These are phyloP conservation scores for Alternaria brassicicola DNA, from an alignment of 2,329 filamentous ascomycete species.

Conservation along the genomic window DNA sequence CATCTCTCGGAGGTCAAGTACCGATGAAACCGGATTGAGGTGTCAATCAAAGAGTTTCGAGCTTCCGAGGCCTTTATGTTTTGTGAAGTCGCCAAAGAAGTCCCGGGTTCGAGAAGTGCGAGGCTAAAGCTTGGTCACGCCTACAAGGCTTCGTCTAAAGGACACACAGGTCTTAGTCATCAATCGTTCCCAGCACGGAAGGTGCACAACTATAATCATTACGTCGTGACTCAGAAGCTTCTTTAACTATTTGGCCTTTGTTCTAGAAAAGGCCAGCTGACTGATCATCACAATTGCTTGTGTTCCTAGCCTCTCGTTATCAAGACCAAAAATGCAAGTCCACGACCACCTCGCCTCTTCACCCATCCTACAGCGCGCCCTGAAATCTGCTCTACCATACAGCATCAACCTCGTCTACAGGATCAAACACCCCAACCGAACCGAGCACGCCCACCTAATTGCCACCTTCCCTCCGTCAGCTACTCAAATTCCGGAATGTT, in stretches of 20 bases:
- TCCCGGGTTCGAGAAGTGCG: not conserved
- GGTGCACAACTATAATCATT: not conserved
- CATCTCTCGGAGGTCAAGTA: too few relatives aligned
- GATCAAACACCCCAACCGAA: conserved; percentile 62
- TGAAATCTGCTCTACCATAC: conserved; percentile 61
- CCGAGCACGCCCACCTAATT: conserved; percentile 42
- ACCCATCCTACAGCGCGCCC: conserved; percentile 57
- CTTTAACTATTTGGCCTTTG: not conserved
- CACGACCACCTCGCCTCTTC: conserved; percentile 46
- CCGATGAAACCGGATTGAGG: too few relatives aligned
- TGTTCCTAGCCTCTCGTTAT: too few relatives aligned
- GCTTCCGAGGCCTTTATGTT: too few relatives aligned
- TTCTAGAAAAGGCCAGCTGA: not conserved
- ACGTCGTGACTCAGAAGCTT: not conserved
- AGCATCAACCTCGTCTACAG: conserved; percentile 68
- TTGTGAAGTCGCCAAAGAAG: not conserved
- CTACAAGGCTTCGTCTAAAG: not conserved
- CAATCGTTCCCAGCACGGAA: conserved; percentile 6
- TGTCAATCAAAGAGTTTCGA: too few relatives aligned
- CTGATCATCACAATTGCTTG: not conserved
- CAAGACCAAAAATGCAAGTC: conserved; percentile 11
- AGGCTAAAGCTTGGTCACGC: not conserved
- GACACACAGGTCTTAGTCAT: conserved; percentile 3
- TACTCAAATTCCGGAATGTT: conserved; percentile 43
- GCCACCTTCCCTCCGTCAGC: conserved; percentile 46